Evolutionary conservation across 1,139 yeast species (phyloP).

Genomic region (Suhomyces yuchorum): DNA sequence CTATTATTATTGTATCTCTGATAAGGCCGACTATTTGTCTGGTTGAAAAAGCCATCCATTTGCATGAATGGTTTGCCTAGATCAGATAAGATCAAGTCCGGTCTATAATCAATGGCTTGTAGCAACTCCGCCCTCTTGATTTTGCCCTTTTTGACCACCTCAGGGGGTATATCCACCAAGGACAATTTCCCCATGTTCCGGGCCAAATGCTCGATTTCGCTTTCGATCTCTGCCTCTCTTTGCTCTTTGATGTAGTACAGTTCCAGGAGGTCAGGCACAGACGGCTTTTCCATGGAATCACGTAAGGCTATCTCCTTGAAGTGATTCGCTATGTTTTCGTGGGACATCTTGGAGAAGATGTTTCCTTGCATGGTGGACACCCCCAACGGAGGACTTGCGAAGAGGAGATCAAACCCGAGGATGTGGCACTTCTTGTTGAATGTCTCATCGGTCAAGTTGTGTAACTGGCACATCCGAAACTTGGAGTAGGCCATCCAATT

Average conservation of each 20-base stretch:
- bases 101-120: slow-evolving; percentile 25
- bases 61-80: slow-evolving; percentile 79
- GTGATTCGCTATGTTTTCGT: slow-evolving; percentile 56
- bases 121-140: slow-evolving; percentile 14
- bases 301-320: slow-evolving; percentile 47
- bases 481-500: slow-evolving; percentile 88
- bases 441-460: slow-evolving; percentile 43
- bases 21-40: slow-evolving; percentile 78
- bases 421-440: slow-evolving; percentile 63
- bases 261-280: slow-evolving; percentile 14
- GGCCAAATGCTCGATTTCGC: slow-evolving; percentile 24
- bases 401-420: slow-evolving; percentile 83
- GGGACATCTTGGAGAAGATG: slow-evolving; percentile 68
- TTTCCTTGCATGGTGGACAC: slow-evolving; percentile 85
- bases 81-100: slow-evolving; percentile 78
- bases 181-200: slow-evolving; percentile 18
- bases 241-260: slow-evolving; percentile 36
- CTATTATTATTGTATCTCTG: slow-evolving; percentile 31
- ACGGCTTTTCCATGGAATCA: slow-evolving; percentile 14
- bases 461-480: slow-evolving; percentile 30
- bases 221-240: slow-evolving; percentile 22
- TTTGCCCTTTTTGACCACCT: slow-evolving; percentile 12
- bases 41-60: slow-evolving; percentile 62
- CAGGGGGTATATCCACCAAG: slow-evolving; percentile 16
- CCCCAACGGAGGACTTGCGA: slow-evolving; percentile 78